phyloP scores from a whole-genome alignment of 345 rosid species.

The Eucalyptus shirleyi region DNA sequence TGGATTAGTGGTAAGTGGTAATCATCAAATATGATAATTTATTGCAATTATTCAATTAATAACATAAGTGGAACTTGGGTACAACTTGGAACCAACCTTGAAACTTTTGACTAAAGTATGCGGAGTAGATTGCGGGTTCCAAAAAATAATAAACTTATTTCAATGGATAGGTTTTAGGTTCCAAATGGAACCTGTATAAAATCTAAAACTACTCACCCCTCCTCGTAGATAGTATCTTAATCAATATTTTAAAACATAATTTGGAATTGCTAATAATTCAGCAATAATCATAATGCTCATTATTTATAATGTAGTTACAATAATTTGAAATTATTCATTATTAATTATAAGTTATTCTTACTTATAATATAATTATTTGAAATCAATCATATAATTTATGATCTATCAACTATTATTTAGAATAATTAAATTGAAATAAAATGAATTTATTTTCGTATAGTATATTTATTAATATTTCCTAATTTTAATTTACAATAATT shows the following conservation, averaged over 20 bases:
- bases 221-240: not conserved
- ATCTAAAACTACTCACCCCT: too few species aligned
- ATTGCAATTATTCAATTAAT: too few species aligned
- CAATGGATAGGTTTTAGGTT: too few species aligned
- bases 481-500: conserved; percentile 21
- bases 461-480: conserved; percentile 4
- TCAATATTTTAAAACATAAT: not conserved
- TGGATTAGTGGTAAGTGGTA: too few species aligned
- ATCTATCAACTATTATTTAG: not conserved
- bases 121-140: too few species aligned
- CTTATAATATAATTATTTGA: not conserved
- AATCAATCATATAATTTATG: not conserved
- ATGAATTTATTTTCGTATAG: not conserved
- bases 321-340: not conserved
- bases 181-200: too few species aligned
- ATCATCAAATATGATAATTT: too few species aligned
- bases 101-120: too few species aligned
- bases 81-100: too few species aligned
- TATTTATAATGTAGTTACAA: not conserved
- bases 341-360: not conserved
- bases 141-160: too few species aligned
- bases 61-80: too few species aligned
- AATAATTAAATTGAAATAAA: not conserved
- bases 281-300: not conserved
- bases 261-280: not conserved